A percentile compares a stretch with the other conserved stretches of the same genome.
These are phyloP conservation scores for Mortierella sp. DNA, from an alignment of 371 early-diverging fungal genomes.

Conservation along the genomic window DNA sequence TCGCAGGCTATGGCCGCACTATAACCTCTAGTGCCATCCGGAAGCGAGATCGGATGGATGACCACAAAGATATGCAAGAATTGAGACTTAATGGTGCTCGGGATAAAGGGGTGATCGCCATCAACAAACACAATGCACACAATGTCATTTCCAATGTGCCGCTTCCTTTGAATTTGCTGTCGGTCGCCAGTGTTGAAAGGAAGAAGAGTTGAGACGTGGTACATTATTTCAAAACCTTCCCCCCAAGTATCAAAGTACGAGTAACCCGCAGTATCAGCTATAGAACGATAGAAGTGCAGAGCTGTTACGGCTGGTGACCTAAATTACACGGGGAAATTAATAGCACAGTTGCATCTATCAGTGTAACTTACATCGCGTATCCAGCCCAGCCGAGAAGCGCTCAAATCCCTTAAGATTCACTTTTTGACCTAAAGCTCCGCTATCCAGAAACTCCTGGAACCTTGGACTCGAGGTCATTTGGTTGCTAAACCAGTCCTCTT, in stretches of 20 bases:
- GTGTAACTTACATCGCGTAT: constrained; percentile 73
- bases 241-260: constrained; percentile 80
- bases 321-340: neutral
- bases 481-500: constrained; percentile 85
- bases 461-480: constrained; percentile 64
- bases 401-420: constrained; percentile 80
- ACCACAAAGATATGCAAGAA: constrained; percentile 82
- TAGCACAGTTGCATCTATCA: neutral
- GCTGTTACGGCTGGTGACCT: neutral
- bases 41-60: constrained; percentile 61
- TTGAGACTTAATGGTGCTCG: constrained; percentile 73
- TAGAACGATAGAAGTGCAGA: neutral
- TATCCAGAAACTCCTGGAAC: constrained; percentile 73
- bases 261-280: constrained; percentile 80
- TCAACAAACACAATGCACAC: constrained; percentile 82
- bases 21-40: constrained; percentile 58
- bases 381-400: constrained; percentile 87
- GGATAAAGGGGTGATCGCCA: constrained; percentile 71
- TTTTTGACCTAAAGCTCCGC: constrained; percentile 74
- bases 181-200: constrained; percentile 76
- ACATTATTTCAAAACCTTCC: constrained; percentile 88
- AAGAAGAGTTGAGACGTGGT: constrained; percentile 85
- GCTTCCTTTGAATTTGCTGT: constrained; percentile 87
- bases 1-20: constrained; percentile 67
- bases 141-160: constrained; percentile 90